Evolutionary conservation across 169 alveolate species (phyloP), one percentile per base, ranked within the genome.

Genomic region (Condylostoma magnum): DNA sequence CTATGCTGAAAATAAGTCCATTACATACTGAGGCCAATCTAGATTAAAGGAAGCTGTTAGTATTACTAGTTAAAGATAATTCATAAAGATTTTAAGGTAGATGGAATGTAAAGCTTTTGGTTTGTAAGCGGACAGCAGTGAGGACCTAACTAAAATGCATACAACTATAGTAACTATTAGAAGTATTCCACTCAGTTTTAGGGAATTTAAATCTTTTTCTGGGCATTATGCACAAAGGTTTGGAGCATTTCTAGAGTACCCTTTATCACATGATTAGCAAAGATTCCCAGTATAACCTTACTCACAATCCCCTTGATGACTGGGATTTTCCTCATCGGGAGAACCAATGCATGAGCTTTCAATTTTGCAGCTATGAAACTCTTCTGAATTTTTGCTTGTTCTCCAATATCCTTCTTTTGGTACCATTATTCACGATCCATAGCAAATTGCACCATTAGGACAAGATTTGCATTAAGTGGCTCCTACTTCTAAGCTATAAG

Each of bases 361-460:
- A 6, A n/a, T 56, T 6, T 27, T 22, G 34, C 79, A 70, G 22
- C 41, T 27, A 12, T 41, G 10, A 18, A 70, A 38, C 2, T 55
- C 28, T 22, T 70, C 79, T 12, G 72, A 31, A 25, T 33, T n/a
- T 22, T 55, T 70, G 3, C 38, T 15, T 20, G 33, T 33, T 44
- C 79, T 70, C 47, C 79, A 70, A 44, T 53, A 70, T 4, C 79
- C 79, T 43, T 33, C n/a, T 3, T 53, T 46, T 12, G 69, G 63
- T 27, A 54, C 36, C 6, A 70, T 70, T 10, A 38, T 22, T 30
- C 15, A 15, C 20, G 22, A 18, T 10, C 73, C 73, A 38, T 22
- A 63, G 20, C 73, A 63, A 15, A 22, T n/a, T 18, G 73, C 73
- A 25, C 41, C 25, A 15, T 27, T 25, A 2, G 73, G 73, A 46